A percentile compares a stretch with the other conserved stretches of the same genome.
Evolutionary conservation across 192 early-diverging fungal genomes (phyloP).

Genomic region (Linnemannia schmuckeri): DNA sequence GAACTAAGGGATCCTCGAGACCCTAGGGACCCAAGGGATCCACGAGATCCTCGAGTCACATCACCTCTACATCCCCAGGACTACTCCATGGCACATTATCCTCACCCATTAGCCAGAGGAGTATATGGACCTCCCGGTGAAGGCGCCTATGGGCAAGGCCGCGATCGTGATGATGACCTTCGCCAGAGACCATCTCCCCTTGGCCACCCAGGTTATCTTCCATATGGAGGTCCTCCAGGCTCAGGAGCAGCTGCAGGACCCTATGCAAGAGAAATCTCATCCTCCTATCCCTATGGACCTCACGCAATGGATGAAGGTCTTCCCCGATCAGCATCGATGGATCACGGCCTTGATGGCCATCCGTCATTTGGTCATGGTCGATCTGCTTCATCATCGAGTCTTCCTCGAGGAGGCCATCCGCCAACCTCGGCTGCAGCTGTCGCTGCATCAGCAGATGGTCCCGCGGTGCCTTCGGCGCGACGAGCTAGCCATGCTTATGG

Average conservation of each 20-base stretch:
- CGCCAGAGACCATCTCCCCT: background rate
- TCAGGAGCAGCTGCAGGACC: background rate
- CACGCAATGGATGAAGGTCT: background rate
- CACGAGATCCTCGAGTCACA: background rate
- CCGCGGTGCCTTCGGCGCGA: background rate
- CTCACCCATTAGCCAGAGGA: background rate
- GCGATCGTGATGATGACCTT: background rate
- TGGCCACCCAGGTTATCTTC: background rate
- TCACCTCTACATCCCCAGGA: slow-evolving; percentile 13
- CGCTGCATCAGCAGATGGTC: background rate
- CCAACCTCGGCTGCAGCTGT: background rate
- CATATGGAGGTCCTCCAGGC: background rate
- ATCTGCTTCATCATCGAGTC: background rate
- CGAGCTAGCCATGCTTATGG: background rate
- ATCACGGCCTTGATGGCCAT: slow-evolving; percentile 8
- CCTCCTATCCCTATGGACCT: background rate
- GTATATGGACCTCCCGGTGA: background rate
- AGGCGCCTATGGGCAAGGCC: background rate
- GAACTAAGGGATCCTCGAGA: background rate
- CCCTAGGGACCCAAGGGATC: background rate
- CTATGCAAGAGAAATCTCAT: slow-evolving; percentile 5
- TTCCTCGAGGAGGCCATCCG: background rate
- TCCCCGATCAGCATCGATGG: background rate
- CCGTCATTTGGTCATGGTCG: slow-evolving; percentile 20
- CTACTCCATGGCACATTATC: background rate